Percentiles rank a stretch among this genome's conserved stretches.
Evolutionary conservation across 73 alveolate species (phyloP).

Genomic region (Tetrahymena thermophila): DNA sequence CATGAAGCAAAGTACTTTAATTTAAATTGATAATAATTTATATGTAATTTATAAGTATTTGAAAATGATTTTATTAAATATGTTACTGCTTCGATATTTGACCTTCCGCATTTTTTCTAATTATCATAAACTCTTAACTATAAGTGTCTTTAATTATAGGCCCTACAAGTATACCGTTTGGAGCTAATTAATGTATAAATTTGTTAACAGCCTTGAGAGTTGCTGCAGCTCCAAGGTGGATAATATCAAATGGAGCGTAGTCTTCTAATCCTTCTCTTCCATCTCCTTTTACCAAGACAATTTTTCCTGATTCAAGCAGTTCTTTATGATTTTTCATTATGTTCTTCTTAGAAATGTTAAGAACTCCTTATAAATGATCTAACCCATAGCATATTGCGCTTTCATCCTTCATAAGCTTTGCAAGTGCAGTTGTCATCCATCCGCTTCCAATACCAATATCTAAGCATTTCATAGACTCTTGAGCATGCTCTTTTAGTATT

Average conservation of each 20-base stretch:
- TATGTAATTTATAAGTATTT: not conserved
- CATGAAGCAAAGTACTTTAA: not conserved
- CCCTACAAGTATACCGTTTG: not conserved
- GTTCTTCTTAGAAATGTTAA: slow-evolving; percentile 26
- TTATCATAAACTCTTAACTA: not conserved
- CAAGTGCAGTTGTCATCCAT: slow-evolving; percentile 58
- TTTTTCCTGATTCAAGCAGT: slow-evolving; percentile 6
- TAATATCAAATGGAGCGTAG: slow-evolving; percentile 80
- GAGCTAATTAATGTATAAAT: not conserved
- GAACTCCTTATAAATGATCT: slow-evolving; percentile 74
- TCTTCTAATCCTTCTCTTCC: slow-evolving; percentile 75
- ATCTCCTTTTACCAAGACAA: slow-evolving; percentile 63
- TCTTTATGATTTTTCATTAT: slow-evolving; percentile 11
- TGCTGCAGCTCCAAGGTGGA: slow-evolving; percentile 93
- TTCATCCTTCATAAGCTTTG: slow-evolving; percentile 35
- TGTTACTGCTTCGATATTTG: not conserved
- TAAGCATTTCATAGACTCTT: slow-evolving; percentile 52
- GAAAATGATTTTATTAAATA: not conserved
- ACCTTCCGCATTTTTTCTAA: not conserved
- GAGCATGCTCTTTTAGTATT: slow-evolving; percentile 48
- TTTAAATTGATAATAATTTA: not conserved
- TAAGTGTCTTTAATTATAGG: not conserved
- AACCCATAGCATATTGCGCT: slow-evolving; percentile 68
- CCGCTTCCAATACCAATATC: slow-evolving; percentile 92
- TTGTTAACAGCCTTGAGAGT: not conserved